Conservation (phyloP, 176 grass and related monocot species). For the Zoysia japonica region DNA sequence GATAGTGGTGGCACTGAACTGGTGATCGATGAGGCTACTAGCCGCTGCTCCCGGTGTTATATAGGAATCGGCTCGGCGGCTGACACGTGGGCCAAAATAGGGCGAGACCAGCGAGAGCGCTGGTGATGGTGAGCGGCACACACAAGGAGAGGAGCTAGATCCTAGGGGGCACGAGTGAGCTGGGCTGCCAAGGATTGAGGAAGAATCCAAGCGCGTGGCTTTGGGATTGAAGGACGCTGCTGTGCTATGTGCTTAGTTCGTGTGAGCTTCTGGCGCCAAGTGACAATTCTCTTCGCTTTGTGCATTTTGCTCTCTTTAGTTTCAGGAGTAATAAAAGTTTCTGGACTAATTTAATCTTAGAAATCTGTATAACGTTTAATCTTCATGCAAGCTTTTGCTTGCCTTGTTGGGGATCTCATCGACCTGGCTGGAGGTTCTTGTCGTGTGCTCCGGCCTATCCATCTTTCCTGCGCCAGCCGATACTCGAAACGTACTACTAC, state of each 20-base stretch:
- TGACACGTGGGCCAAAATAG: constrained; percentile 20
- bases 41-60: neutral
- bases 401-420: constrained; percentile 6
- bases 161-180: constrained; percentile 33
- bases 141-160: constrained; percentile 35
- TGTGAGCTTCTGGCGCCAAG: constrained; percentile 12
- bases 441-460: neutral
- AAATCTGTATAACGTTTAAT: no score
- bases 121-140: constrained; percentile 31
- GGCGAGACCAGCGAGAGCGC: constrained; percentile 30
- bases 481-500: neutral
- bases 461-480: neutral
- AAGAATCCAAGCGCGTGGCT: constrained; percentile 45
- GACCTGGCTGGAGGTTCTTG: constrained; percentile 22
- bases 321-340: neutral
- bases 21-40: constrained; percentile 25
- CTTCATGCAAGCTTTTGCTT: neutral
- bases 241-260: neutral
- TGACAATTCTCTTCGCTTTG: neutral
- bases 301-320: neutral
- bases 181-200: constrained; percentile 8
- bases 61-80: neutral
- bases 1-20: neutral
- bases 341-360: neutral
- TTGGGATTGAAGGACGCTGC: constrained; percentile 28